Conservation (phyloP, 2,329 filamentous ascomycete species). For the Fusarium fujikuroi region DNA sequence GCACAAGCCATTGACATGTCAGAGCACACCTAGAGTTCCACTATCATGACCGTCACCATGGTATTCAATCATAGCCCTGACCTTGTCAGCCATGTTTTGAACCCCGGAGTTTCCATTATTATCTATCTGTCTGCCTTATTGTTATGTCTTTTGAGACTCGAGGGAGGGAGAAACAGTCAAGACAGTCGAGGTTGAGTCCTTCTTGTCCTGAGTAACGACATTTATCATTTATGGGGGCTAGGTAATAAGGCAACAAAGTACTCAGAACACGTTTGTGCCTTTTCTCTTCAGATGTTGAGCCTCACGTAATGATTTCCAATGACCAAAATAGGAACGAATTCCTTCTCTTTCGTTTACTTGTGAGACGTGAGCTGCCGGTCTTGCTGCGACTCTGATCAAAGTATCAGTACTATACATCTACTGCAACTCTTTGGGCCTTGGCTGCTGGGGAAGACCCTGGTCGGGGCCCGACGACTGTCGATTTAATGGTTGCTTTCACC, state of each 20-base stretch:
- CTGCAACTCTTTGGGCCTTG: constrained; percentile 11
- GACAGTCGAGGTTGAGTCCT: not conserved
- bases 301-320: not conserved
- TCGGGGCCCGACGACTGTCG: constrained; percentile 27
- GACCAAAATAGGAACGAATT: not conserved
- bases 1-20: constrained; percentile 33
- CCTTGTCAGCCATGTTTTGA: constrained; percentile 2
- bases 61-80: constrained; percentile 26
- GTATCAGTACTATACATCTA: constrained; percentile 4
- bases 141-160: not conserved
- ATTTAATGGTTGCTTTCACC: constrained; percentile 43
- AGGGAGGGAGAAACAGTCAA: constrained; percentile 11
- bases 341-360: not conserved
- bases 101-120: constrained; percentile 6
- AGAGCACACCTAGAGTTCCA: constrained; percentile 35
- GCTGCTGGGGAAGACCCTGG: constrained; percentile 42
- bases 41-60: constrained; percentile 37
- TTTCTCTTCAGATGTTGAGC: not conserved
- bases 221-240: not conserved
- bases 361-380: not conserved
- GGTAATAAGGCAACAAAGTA: not conserved
- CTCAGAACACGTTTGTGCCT: not conserved
- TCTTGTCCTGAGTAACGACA: not conserved
- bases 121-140: not conserved
- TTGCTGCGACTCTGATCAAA: not conserved